phyloP scores from a whole-genome alignment of 2,329 filamentous ascomycete genomes.

The Mollisia scopiformis region DNA sequence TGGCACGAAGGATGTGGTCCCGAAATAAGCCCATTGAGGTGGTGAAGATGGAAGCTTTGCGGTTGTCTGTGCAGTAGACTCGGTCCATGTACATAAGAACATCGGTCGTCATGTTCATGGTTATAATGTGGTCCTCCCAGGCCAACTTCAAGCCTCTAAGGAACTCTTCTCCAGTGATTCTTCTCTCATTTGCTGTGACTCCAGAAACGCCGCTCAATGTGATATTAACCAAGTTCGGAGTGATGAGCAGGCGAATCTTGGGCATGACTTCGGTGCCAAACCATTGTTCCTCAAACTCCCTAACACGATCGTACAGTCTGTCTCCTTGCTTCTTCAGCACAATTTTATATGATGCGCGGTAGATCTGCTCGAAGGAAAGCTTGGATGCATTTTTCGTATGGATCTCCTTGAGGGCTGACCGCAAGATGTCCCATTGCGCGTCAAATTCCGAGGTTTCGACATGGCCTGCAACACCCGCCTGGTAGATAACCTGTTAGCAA shows the following conservation, averaged over 20 bases:
- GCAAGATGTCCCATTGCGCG: slow-evolving; percentile 78
- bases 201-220: slow-evolving; percentile 58
- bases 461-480: slow-evolving; percentile 33
- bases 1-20: slow-evolving; percentile 76
- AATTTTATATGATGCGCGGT: slow-evolving; percentile 91
- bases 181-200: slow-evolving; percentile 75
- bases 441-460: slow-evolving; percentile 78
- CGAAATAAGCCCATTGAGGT: slow-evolving; percentile 87
- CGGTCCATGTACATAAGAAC: slow-evolving; percentile 98
- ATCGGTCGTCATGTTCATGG: slow-evolving; percentile 96
- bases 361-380: slow-evolving; percentile 93
- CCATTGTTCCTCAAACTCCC: slow-evolving; percentile 81
- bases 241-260: slow-evolving; percentile 71
- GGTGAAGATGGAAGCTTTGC: slow-evolving; percentile 78
- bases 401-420: slow-evolving; percentile 80
- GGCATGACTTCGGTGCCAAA: slow-evolving; percentile 74
- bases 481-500: background rate
- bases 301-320: slow-evolving; percentile 79
- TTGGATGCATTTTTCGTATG: slow-evolving; percentile 88
- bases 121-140: slow-evolving; percentile 89
- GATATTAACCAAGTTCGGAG: slow-evolving; percentile 64
- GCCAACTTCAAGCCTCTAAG: slow-evolving; percentile 73
- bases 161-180: slow-evolving; percentile 81
- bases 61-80: slow-evolving; percentile 74
- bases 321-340: slow-evolving; percentile 87